Evolutionary conservation across 140 eudicot species (phyloP).

Genomic region (Bidens hawaiensis): DNA sequence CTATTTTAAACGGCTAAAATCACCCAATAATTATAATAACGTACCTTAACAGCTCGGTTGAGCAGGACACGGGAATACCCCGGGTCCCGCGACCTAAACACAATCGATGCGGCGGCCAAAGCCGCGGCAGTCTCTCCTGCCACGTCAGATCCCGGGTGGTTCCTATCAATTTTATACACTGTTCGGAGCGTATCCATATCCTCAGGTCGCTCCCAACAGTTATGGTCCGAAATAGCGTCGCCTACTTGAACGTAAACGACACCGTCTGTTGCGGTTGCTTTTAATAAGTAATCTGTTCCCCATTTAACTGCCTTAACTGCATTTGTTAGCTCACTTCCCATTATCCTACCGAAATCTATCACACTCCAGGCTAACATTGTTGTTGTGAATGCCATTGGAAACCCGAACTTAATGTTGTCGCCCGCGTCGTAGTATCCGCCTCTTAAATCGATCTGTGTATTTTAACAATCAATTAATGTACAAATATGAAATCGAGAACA

Average conservation of each 20-base stretch:
- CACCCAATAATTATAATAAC: conserved; percentile 5
- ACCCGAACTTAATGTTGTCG: no score
- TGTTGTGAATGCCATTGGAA: no score
- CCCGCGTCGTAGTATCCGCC: no score
- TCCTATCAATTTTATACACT: conserved; percentile 62
- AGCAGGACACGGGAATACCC: conserved; percentile 44
- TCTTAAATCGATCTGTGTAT: no score
- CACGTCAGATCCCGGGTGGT: conserved; percentile 95
- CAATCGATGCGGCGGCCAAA: no score
- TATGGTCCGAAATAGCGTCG: conserved; percentile 78
- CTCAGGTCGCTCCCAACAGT: conserved; percentile 97
- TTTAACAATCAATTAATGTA: no score
- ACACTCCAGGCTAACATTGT: conserved; percentile 73
- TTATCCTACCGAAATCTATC: conserved; percentile 67
- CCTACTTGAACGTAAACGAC: conserved; percentile 87
- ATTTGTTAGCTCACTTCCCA: conserved; percentile 61
- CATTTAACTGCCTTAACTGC: conserved; percentile 78
- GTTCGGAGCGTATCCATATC: conserved; percentile 92
- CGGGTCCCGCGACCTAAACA: no score
- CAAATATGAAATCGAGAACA: no score
- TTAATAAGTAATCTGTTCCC: conserved; percentile 86
- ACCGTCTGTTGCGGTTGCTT: conserved; percentile 82
- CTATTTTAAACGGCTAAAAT: no score
- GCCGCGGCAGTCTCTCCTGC: conserved; percentile 23
- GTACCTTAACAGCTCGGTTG: conserved; percentile 77